Evolutionary conservation across 2,329 filamentous ascomycete genomes (phyloP), one percentile per base, ranked within the genome.

Genomic region (Dothidotthia symphoricarpi): DNA sequence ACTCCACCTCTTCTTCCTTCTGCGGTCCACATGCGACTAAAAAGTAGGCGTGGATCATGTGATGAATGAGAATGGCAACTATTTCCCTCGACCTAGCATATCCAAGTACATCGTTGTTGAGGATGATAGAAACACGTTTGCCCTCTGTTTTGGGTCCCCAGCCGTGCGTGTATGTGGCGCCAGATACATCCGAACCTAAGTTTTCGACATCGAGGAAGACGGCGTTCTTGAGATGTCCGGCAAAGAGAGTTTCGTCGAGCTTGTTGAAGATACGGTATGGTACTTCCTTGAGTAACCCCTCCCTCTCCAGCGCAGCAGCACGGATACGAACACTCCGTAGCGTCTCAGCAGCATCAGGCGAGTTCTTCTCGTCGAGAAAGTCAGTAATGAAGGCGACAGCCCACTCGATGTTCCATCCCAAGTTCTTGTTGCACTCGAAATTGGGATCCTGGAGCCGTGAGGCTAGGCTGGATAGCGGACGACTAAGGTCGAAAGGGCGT

Each of bases 1-100:
- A 69, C 16, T 42, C 54, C 1, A 51, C 52, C 28, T 59, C 59
- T 4, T 57, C 54, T 22, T 59, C 58, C 11, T 56, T 47, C 36
- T 65, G 59, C 2, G 60, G 57, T 7, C 66, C 67, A 33, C 69
- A 72, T 34, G 64, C 63, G n/a, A 70, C 55, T 3, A 71, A 55
- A 39, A 71, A 69, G 49, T 66, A 72, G 11, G 68, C 69, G 33
- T 72, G 69, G 24, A 71, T 69, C 69, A 72, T 72, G 29, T 72
- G 69, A 39, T 72, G 69, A 5, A 72, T 62, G 27, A 71, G 45
- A 5, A 48, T 55, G 12, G 64, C 66, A 11, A 71, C 43, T 16
- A 69, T 51, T 9, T 67, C 56, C 31, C 63, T 56, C 4, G 64
- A 51, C 14, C 46, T 49, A 3, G 49, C 58, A 10, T 56, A 49